phyloP scores from a whole-genome alignment of 208 protist species.

The Acanthamoeba quina region DNA sequence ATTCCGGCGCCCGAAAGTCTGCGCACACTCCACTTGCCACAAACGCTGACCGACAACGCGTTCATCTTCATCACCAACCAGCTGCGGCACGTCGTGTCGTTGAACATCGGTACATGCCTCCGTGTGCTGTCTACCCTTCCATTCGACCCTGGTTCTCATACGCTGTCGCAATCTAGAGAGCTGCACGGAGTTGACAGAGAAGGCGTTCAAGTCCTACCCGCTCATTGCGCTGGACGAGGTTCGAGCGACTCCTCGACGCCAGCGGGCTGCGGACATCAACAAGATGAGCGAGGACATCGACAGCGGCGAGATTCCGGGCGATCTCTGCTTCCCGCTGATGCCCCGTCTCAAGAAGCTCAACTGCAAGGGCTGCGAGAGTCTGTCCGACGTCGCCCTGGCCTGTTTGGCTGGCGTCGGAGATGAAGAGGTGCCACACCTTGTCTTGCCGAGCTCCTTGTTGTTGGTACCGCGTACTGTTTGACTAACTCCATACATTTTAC shows the following conservation, averaged over 20 bases:
- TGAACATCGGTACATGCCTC: background rate
- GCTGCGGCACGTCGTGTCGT: background rate
- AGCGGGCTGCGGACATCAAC: background rate
- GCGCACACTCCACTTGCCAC: slow-evolving; percentile 53
- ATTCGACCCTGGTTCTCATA: background rate
- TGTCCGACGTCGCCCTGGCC: slow-evolving; percentile 29
- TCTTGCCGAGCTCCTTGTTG: background rate
- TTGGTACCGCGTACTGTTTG: too few species aligned
- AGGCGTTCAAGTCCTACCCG: slow-evolving; percentile 42
- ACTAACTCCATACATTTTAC: background rate
- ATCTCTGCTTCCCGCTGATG: slow-evolving; percentile 7
- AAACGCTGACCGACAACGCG: slow-evolving; percentile 30
- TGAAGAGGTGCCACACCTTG: background rate
- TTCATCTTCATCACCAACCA: slow-evolving; percentile 55
- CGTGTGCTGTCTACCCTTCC: background rate
- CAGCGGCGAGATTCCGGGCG: slow-evolving; percentile 14
- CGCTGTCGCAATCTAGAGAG: background rate
- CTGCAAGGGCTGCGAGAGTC: slow-evolving; percentile 55
- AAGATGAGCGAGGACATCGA: slow-evolving; percentile 33
- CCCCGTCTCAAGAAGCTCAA: background rate
- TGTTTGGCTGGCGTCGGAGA: slow-evolving; percentile 8
- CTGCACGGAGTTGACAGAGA: background rate
- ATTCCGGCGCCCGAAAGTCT: background rate
- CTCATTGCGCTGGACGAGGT: slow-evolving; percentile 23
- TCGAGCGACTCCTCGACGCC: background rate